These are phyloP conservation scores for Aotearoamyces nothofagi DNA, from an alignment of 2,329 filamentous ascomycete species.

Conservation along the genomic window DNA sequence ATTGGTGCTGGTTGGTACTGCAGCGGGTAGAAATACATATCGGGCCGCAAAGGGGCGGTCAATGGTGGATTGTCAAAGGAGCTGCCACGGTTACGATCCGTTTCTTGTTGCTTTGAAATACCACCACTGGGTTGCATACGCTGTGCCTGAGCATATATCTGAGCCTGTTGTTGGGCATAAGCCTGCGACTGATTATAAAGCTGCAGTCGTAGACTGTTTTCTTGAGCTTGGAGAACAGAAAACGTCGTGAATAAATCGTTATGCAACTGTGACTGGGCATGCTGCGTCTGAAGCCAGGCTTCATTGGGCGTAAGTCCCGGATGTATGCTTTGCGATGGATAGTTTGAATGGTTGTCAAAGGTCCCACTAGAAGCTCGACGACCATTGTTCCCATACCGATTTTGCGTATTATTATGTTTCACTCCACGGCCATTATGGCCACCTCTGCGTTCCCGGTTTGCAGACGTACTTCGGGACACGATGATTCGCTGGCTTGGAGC, in stretches of 20 bases:
- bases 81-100: slow-evolving; percentile 38
- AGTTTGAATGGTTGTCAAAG: slow-evolving; percentile 14
- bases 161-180: slow-evolving; percentile 26
- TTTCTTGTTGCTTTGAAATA: slow-evolving; percentile 23
- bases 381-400: slow-evolving; percentile 15
- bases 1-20: slow-evolving; percentile 26
- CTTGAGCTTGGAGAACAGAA: slow-evolving; percentile 26
- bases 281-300: slow-evolving; percentile 16
- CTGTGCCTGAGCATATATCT: slow-evolving; percentile 25
- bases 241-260: slow-evolving; percentile 22
- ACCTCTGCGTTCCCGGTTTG: slow-evolving; percentile 25
- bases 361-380: slow-evolving; percentile 18
- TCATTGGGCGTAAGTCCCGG: slow-evolving; percentile 15
- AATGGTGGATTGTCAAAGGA: slow-evolving; percentile 47
- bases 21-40: slow-evolving; percentile 36
- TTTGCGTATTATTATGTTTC: slow-evolving; percentile 10
- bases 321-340: slow-evolving; percentile 8
- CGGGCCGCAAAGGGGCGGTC: slow-evolving; percentile 39
- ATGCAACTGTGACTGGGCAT: slow-evolving; percentile 19
- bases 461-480: slow-evolving; percentile 39
- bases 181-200: slow-evolving; percentile 30
- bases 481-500: slow-evolving; percentile 38
- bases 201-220: slow-evolving; percentile 28
- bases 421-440: slow-evolving; percentile 11
- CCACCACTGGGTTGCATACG: slow-evolving; percentile 19